A percentile compares a stretch with the other conserved stretches of the same genome.
Evolutionary conservation across 768 basidiomycete species (phyloP).

Genomic region (Suillus luteus): DNA sequence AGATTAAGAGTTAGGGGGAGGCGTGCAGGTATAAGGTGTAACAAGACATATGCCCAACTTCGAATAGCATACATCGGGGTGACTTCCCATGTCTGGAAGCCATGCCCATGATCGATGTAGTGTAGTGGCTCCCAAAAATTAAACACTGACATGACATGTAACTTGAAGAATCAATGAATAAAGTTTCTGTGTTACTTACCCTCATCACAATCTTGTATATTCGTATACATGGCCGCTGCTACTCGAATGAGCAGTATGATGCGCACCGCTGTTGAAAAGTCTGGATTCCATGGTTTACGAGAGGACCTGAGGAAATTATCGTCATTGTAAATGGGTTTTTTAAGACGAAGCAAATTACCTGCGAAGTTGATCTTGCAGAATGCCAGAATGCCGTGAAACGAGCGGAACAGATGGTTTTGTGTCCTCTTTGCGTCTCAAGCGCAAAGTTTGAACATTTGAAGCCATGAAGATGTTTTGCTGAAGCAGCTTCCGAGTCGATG

Average conservation of each 20-base stretch:
- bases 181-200: slow-evolving; percentile 46
- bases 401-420: slow-evolving; percentile 28
- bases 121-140: slow-evolving; percentile 99
- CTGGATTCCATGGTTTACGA: slow-evolving; percentile 82
- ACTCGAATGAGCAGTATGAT: slow-evolving; percentile 81
- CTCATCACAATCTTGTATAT: slow-evolving; percentile 96
- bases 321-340: slow-evolving; percentile 11
- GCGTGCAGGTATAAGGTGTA: slow-evolving; percentile 73
- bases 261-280: slow-evolving; percentile 81
- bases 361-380: slow-evolving; percentile 80
- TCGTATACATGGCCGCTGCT: slow-evolving; percentile 89
- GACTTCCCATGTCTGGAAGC: slow-evolving; percentile 98
- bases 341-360: slow-evolving; percentile 44
- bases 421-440: slow-evolving; percentile 48
- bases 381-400: slow-evolving; percentile 57
- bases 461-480: slow-evolving; percentile 36
- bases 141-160: slow-evolving; percentile 62
- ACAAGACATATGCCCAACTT: slow-evolving; percentile 90
- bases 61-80: slow-evolving; percentile 90
- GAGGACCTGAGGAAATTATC: slow-evolving; percentile 43
- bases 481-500: neutral
- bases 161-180: slow-evolving; percentile 4
- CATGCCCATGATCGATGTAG: slow-evolving; percentile 81
- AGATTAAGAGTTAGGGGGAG: slow-evolving; percentile 58
- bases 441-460: slow-evolving; percentile 50